Conservation (phyloP, 2,329 filamentous ascomycete species). For the Fusarium stilboides region DNA sequence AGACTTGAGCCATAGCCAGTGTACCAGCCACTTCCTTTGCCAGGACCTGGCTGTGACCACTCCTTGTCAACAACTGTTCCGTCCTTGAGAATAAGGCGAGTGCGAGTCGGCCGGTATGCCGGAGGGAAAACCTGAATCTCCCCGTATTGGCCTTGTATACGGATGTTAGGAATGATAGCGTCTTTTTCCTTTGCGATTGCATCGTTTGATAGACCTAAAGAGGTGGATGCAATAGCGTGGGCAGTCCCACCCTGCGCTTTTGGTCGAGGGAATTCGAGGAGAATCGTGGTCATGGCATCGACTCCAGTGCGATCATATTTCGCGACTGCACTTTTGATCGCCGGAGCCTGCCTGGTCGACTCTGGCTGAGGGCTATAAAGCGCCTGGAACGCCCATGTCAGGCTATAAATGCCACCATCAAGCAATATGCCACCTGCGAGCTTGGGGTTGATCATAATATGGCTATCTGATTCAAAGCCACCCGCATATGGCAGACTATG, state of each 20-base stretch:
- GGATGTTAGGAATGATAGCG: slow-evolving; percentile 74
- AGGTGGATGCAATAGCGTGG: slow-evolving; percentile 79
- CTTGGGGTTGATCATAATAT: slow-evolving; percentile 85
- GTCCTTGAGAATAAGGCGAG: slow-evolving; percentile 71
- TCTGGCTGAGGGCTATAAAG: slow-evolving; percentile 77
- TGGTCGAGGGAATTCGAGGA: slow-evolving; percentile 79
- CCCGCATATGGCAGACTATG: neutral
- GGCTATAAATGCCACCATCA: slow-evolving; percentile 87
- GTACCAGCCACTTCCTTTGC: slow-evolving; percentile 33
- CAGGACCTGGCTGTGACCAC: slow-evolving; percentile 66
- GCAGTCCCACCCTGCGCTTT: slow-evolving; percentile 59
- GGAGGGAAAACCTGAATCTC: slow-evolving; percentile 84
- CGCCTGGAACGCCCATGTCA: slow-evolving; percentile 91
- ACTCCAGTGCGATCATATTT: slow-evolving; percentile 68
- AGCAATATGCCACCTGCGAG: slow-evolving; percentile 85
- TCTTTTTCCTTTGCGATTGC: slow-evolving; percentile 62
- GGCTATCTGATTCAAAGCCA: slow-evolving; percentile 55
- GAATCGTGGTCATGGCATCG: slow-evolving; percentile 83
- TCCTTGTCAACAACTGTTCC: slow-evolving; percentile 62
- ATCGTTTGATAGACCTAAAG: slow-evolving; percentile 60
- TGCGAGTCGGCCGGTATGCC: slow-evolving; percentile 76
- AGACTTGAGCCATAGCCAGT: slow-evolving; percentile 37
- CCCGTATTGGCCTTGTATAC: slow-evolving; percentile 83
- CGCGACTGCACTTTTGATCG: slow-evolving; percentile 49
- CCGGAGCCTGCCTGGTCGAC: slow-evolving; percentile 74